Base-by-base conservation (phyloP, 108 stramenopile genomes). In the Discostella stelligeroides region DNA sequence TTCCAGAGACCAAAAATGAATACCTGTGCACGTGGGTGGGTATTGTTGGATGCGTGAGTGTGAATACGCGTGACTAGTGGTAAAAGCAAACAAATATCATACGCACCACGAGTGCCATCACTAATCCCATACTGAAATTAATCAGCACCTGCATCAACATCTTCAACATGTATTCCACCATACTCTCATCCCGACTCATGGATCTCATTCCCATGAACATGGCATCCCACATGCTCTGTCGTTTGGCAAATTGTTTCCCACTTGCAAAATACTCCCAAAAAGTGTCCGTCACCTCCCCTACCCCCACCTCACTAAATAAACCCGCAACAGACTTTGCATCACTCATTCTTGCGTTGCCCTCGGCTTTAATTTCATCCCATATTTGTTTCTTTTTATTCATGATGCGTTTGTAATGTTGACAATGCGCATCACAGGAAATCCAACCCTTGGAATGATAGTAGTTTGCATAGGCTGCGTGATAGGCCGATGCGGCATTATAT, bases 151-250 rank as follows among this genome's bases (percentile, higher is more conserved):
- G 84, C 68, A 88, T 45, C 15, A 88, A 51, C 60, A 91, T 78
- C 39, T 80, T 79, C 48, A 92, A 60, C 42, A 65, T 78, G 70
- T 87, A 95, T 65, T 95, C 90, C n/a, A 88, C 70, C 66, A 80
- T 70, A 30, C 53, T 76, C 62, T 95, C 94, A 60, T 90, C 80
- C 15, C 86, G 42, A 11, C 81, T 53, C 87, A 93, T 92, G 28
- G 60, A 56, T 42, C 95, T 79, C 63, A 95, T 88, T 34, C 92
- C 92, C 74, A 92, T 89, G 65, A 84, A 83, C 85, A 95, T 79
- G 55, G 87, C 87, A 78, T 95, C 95, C 90, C 91, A 95, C 92
- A 91, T 92, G 18, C 63, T 79, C 72, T 93, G 95, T 39, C 95
- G 79, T 66, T 91, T 92, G 37, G 94, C 94, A 80, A 95, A 92